Base-by-base conservation (phyloP, 768 basidiomycete species). In the Auricularia sp. region DNA sequence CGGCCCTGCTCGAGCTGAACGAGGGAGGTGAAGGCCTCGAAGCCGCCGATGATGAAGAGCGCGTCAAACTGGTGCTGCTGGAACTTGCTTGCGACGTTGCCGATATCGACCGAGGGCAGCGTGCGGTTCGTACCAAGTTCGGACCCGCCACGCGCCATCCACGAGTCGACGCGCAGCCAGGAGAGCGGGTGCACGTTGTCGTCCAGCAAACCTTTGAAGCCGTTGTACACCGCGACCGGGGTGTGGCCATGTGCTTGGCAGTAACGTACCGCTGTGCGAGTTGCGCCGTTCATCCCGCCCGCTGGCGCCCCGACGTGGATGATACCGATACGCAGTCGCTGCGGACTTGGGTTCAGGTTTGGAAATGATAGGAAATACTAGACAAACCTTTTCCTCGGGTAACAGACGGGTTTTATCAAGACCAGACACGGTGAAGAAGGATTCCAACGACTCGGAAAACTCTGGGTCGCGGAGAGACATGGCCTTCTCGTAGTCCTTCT, bases 271-370 rank as follows among this genome's bases (percentile, higher is more conserved):
- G 92, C 94, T 34, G 94, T 89, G 51, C 96, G 90, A 1, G 94
- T 97, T 0, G 96, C 97, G 1, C 97, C 95, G 73, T 98, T 98
- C 93, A 98, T 98, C 8, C 97, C 97, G 58, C 96, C 96, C 2
- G 97, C 97, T 3, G 97, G 96, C 1, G 97, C 97, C 62, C 97
- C 96, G 72, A 94, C 87, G 71, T 93, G 91, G 78, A 93, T 86
- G 66, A 94, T 87, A 1, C 85, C 90, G 61, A 93, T 75, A 21
- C 88, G 85, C 78, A 94, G 86, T 68, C 87, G 80, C 68, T 2
- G 51, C 56, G 24, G 61, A 34, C 4, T 51, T 61, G 29, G 73
- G 59, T 73, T 69, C 65, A 45, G 16, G 13, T 44, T 59, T 45
- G 21, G 3, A 62, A 33, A 24, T 14, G 6, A 59, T 2, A 10